Conservation (phyloP, 2,329 filamentous ascomycete species). For the Fusarium newnesense region DNA sequence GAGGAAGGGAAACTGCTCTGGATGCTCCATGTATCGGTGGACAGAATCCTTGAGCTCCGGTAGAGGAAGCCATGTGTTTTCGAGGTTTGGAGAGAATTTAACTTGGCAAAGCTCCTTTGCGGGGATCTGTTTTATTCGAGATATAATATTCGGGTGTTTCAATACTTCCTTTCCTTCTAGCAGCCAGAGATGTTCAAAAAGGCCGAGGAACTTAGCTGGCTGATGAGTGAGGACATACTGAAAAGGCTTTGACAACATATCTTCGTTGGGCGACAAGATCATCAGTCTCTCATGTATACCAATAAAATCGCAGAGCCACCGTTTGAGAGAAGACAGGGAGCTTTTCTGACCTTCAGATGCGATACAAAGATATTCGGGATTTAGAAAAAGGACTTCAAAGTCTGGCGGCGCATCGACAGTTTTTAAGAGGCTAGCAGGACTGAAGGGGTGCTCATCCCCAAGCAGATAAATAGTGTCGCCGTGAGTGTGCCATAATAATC, state of each 20-base stretch:
- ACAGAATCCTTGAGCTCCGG: neutral
- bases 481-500: neutral
- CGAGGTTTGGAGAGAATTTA: neutral
- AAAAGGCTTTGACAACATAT: slow-evolving; percentile 10
- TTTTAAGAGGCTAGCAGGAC: slow-evolving; percentile 2
- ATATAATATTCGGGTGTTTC: neutral
- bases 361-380: neutral
- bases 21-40: slow-evolving; percentile 6
- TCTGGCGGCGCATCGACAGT: neutral
- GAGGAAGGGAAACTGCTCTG: slow-evolving; percentile 22
- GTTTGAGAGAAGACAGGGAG: neutral
- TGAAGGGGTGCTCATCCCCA: neutral
- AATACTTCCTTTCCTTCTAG: neutral
- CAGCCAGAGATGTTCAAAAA: slow-evolving; percentile 25
- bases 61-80: slow-evolving; percentile 22
- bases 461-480: neutral
- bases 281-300: slow-evolving; percentile 1
- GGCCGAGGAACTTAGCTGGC: slow-evolving; percentile 3
- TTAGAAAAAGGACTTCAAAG: neutral
- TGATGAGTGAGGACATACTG: slow-evolving; percentile 7
- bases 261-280: neutral
- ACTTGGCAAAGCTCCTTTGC: slow-evolving; percentile 19
- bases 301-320: slow-evolving; percentile 13
- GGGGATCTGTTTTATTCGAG: neutral
- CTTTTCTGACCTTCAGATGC: rapidly evolving